Evolutionary conservation across 768 basidiomycete species (phyloP).

Genomic region (Gloeopeniophorella convolvens): DNA sequence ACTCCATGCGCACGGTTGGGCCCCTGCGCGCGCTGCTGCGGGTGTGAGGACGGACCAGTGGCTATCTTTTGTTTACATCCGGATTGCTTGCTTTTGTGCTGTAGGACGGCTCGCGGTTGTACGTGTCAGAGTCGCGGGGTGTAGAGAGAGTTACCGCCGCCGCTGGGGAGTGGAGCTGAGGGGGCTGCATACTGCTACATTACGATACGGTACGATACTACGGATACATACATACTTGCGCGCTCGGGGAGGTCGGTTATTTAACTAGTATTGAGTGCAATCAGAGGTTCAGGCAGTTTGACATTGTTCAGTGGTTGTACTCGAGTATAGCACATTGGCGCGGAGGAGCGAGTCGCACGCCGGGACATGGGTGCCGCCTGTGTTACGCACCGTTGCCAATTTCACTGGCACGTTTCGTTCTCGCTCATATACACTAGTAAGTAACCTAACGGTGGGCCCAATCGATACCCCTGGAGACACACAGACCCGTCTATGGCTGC

Average conservation of each 20-base stretch:
- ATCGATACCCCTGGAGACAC: too few relatives aligned
- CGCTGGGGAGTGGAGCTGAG: background rate
- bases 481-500: too few relatives aligned
- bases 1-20: conserved; percentile 17
- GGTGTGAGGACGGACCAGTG: conserved; percentile 4
- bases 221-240: background rate
- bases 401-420: too few relatives aligned
- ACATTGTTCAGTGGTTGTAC: too few relatives aligned
- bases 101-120: background rate
- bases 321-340: too few relatives aligned
- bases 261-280: conserved; percentile 5
- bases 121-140: background rate
- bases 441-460: too few relatives aligned
- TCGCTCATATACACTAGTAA: too few relatives aligned
- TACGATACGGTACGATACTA: too few relatives aligned
- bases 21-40: conserved; percentile 17
- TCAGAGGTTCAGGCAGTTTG: background rate
- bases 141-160: background rate
- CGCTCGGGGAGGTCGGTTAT: background rate
- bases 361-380: too few relatives aligned
- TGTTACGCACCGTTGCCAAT: too few relatives aligned
- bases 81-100: background rate
- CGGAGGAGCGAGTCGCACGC: too few relatives aligned
- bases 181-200: conserved; percentile 8
- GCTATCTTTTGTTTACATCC: too few relatives aligned